Percentiles rank a stretch among this genome's conserved stretches.
Evolutionary conservation across 164 flowering plant species (phyloP).

Genomic region (Echeveria elegans): DNA sequence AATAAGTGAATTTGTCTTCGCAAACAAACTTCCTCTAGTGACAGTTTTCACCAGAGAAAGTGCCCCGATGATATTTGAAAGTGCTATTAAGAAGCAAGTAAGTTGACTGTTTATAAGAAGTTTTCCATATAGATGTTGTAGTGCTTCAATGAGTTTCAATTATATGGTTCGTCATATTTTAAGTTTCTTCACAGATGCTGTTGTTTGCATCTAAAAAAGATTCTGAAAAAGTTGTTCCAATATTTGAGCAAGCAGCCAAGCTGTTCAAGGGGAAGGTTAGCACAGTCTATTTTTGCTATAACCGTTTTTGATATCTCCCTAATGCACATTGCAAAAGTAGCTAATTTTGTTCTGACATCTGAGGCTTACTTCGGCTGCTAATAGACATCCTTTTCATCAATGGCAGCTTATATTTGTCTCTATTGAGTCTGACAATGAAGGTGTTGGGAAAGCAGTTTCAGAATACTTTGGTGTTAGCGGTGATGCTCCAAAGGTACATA

Average conservation of each 20-base stretch:
- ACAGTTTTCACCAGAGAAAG: conserved; percentile 73
- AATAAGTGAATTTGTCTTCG: conserved; percentile 60
- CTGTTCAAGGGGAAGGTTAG: conserved; percentile 88
- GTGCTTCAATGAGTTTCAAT: neutral
- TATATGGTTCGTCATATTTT: neutral
- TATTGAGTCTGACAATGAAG: conserved; percentile 79
- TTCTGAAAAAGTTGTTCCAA: conserved; percentile 49
- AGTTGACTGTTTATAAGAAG: neutral
- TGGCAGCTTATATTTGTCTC: conserved; percentile 76
- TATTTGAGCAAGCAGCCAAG: conserved; percentile 74
- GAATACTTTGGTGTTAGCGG: conserved; percentile 82
- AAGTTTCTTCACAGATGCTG: conserved; percentile 42
- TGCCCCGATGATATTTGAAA: conserved; percentile 74
- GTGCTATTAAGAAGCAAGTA: conserved; percentile 86
- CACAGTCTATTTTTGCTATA: neutral
- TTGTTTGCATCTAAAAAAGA: conserved; percentile 65
- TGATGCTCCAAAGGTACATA: conserved; percentile 49
- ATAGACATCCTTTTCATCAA: conserved; percentile 1
- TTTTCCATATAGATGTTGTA: neutral
- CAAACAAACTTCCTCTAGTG: conserved; percentile 87
- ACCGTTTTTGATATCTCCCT: neutral
- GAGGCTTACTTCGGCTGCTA: neutral
- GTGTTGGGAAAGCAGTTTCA: conserved; percentile 79
- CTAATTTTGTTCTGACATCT: too few species aligned
- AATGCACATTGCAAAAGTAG: neutral